Percentiles rank a stretch among this genome's conserved stretches.
phyloP scores from a whole-genome alignment of 768 basidiomycete genomes.

The Rhodotorula taiwanensis region DNA sequence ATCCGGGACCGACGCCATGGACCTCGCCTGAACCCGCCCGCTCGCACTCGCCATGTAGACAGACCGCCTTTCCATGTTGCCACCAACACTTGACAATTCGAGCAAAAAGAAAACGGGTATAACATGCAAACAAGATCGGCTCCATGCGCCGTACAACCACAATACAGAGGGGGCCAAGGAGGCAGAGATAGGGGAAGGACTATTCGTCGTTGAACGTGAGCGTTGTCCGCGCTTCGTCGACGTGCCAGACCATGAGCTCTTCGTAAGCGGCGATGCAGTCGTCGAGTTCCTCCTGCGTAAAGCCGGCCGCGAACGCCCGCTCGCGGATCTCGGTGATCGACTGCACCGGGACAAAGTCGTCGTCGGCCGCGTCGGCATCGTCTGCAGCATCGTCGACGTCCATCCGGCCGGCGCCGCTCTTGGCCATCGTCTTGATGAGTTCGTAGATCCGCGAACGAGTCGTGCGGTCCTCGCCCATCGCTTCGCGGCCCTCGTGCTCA shows the following conservation, averaged over 20 bases:
- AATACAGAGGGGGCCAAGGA: neutral
- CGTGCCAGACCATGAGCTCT: conserved; percentile 38
- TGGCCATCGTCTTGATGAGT: conserved; percentile 74
- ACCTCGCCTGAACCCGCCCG: neutral
- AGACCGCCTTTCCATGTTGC: neutral
- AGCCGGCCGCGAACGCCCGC: conserved; percentile 75
- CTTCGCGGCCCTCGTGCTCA: conserved; percentile 72
- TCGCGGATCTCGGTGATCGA: conserved; percentile 81
- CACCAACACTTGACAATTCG: neutral
- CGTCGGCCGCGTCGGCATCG: conserved; percentile 48
- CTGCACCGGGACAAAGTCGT: conserved; percentile 58
- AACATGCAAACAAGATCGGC: too few species aligned
- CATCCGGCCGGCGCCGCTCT: conserved; percentile 38
- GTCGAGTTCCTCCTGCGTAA: conserved; percentile 78
- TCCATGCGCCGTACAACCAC: too few species aligned
- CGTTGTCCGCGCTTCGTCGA: conserved; percentile 32
- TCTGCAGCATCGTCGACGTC: conserved; percentile 59
- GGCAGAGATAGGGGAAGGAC: neutral
- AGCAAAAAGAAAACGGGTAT: too few species aligned
- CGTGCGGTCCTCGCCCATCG: conserved; percentile 72
- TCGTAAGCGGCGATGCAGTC: conserved; percentile 40
- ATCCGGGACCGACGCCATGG: conserved; percentile 1
- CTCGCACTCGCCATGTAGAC: neutral
- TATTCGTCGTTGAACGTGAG: conserved; percentile 25
- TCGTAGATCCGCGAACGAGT: conserved; percentile 77